These are phyloP conservation scores for Pichia cephalocereana DNA, from an alignment of 805 yeast genomes.

Conservation along the genomic window DNA sequence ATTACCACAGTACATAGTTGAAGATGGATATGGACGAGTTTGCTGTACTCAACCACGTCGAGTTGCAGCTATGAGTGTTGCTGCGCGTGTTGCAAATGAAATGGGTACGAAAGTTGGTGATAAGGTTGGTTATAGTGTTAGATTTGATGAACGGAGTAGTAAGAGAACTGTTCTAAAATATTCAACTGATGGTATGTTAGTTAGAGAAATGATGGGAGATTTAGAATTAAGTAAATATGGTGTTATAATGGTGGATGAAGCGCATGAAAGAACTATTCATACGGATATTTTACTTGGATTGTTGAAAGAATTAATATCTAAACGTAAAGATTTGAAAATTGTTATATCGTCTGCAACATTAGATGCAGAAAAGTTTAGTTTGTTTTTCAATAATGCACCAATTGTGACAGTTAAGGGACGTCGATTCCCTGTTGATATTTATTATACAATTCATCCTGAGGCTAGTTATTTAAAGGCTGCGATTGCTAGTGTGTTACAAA, in stretches of 20 bases:
- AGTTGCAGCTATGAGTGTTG: slow-evolving; percentile 90
- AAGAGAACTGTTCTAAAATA: slow-evolving; percentile 69
- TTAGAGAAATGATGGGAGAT: slow-evolving; percentile 75
- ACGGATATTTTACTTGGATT: slow-evolving; percentile 79
- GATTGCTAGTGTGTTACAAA: slow-evolving; percentile 76
- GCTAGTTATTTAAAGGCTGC: slow-evolving; percentile 89
- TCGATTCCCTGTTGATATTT: slow-evolving; percentile 82
- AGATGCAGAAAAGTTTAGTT: slow-evolving; percentile 80
- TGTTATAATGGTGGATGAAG: slow-evolving; percentile 91
- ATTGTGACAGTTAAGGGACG: slow-evolving; percentile 88
- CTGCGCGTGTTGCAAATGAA: slow-evolving; percentile 86
- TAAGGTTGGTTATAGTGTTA: slow-evolving; percentile 79
- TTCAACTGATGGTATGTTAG: slow-evolving; percentile 92
- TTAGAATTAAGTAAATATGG: slow-evolving; percentile 61
- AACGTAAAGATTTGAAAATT: slow-evolving; percentile 62
- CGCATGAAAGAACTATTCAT: slow-evolving; percentile 92
- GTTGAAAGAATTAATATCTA: slow-evolving; percentile 54
- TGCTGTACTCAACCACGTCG: slow-evolving; percentile 94
- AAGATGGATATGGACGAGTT: slow-evolving; percentile 67
- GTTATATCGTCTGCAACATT: slow-evolving; percentile 92
- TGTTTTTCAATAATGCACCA: slow-evolving; percentile 76
- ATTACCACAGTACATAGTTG: slow-evolving; percentile 76
- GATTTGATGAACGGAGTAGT: slow-evolving; percentile 76
- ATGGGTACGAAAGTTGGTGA: slow-evolving; percentile 72
- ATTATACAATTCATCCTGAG: slow-evolving; percentile 79